These are phyloP conservation scores for Salix dunnii DNA, from an alignment of 345 rosid species.

Conservation along the genomic window DNA sequence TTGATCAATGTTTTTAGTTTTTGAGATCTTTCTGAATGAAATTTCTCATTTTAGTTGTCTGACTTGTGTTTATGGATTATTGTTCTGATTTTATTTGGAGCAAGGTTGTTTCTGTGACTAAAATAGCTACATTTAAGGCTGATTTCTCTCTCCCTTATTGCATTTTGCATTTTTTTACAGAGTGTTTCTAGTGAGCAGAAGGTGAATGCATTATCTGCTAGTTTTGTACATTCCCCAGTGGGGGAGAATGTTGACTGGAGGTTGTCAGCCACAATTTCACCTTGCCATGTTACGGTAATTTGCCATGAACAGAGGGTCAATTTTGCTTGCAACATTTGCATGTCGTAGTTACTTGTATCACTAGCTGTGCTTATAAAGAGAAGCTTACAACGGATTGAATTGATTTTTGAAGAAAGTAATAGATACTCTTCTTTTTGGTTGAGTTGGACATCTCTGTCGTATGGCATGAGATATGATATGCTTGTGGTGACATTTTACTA, in stretches of 20 bases:
- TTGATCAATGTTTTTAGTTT: not conserved
- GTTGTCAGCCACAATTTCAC: slow-evolving; percentile 90
- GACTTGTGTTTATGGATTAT: not conserved
- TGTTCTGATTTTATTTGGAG: not conserved
- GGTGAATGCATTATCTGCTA: slow-evolving; percentile 86
- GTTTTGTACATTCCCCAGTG: slow-evolving; percentile 73
- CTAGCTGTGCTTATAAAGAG: not conserved
- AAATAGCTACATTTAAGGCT: not conserved
- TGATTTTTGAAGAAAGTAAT: too few relatives aligned
- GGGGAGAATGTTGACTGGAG: slow-evolving; percentile 96
- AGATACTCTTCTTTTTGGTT: too few relatives aligned
- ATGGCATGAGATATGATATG: not conserved
- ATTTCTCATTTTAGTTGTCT: not conserved
- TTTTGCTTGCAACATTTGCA: slow-evolving; percentile 1
- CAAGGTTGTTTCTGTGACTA: too few relatives aligned
- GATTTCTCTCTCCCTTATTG: not conserved
- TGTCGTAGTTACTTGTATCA: not conserved
- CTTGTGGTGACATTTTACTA: not conserved
- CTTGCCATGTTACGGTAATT: slow-evolving; percentile 95
- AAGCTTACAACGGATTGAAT: not conserved
- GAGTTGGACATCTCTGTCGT: too few relatives aligned
- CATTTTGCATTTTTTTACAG: slow-evolving; percentile 41
- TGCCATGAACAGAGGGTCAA: slow-evolving; percentile 1
- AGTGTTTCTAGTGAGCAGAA: slow-evolving; percentile 89
- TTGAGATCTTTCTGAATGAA: not conserved